Conservation (phyloP, 2,329 filamentous ascomycete genomes). For the Fusarium protoensiforme region DNA sequence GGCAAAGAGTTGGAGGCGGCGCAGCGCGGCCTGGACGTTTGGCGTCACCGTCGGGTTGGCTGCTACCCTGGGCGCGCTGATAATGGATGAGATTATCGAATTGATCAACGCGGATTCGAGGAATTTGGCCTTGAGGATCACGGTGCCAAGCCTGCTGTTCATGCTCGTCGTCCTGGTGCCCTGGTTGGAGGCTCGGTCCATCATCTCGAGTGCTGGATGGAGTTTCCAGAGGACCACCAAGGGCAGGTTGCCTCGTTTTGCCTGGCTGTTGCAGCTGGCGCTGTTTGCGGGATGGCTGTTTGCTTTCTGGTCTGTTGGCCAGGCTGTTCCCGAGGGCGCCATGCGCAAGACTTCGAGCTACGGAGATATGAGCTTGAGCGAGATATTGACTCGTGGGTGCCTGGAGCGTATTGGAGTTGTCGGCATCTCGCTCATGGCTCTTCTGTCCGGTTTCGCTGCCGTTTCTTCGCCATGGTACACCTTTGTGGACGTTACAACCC, state of each 20-base stretch:
- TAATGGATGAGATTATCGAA: constrained; percentile 86
- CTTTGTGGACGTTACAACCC: constrained; percentile 70
- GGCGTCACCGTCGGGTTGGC: constrained; percentile 81
- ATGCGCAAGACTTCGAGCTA: constrained; percentile 35
- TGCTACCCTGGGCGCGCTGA: constrained; percentile 80
- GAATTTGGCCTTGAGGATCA: constrained; percentile 73
- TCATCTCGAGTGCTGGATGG: constrained; percentile 69
- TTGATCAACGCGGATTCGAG: constrained; percentile 75
- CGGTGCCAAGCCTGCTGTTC: constrained; percentile 76
- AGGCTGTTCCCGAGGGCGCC: constrained; percentile 63
- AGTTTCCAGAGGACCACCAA: constrained; percentile 68
- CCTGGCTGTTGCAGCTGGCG: constrained; percentile 71
- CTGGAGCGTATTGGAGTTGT: constrained; percentile 82
- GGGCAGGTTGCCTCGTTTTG: constrained; percentile 66
- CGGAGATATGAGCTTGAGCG: constrained; percentile 47
- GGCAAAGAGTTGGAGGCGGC: constrained; percentile 61
- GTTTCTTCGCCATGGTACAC: constrained; percentile 89
- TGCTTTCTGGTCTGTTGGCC: constrained; percentile 80
- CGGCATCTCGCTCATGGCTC: constrained; percentile 86
- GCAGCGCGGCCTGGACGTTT: constrained; percentile 73
- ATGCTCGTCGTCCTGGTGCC: constrained; percentile 81
- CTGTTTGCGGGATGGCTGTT: constrained; percentile 77
- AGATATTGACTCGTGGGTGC: constrained; percentile 62
- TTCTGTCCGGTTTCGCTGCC: constrained; percentile 90
- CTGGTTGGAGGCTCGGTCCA: constrained; percentile 79